Evolutionary conservation across 306 rosid species (phyloP), one percentile per base, ranked within the genome.

Genomic region (Malus fusca): DNA sequence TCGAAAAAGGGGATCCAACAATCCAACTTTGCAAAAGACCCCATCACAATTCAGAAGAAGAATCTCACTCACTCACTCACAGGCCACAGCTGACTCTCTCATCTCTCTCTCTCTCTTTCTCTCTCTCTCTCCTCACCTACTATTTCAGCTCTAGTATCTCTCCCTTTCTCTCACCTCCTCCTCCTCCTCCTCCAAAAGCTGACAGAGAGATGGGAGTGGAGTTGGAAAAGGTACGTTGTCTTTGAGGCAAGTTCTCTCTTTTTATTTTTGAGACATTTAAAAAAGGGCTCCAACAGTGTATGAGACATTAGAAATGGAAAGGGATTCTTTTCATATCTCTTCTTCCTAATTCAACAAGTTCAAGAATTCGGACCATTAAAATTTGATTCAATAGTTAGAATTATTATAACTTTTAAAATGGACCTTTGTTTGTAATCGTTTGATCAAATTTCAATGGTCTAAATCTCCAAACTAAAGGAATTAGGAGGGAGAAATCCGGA

Each of bases 1-100:
- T 85, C 88, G 83, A 84, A 84, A 89, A 87, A 89, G 85, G 82
- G 43, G 0, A 43, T 44, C 72, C 78, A 83, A 15, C 11, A n/a
- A n/a, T 22, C 55, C 43, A 40, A 8, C 43, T 40, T 42, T 42
- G 44, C 11, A 42, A 42, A 42, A 42, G 12, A 42, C 11, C 89
- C 75, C 67, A 80, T 86, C 84, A 89, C 76, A 63, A 33, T 0
- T 37, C 9, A 0, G 77, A 73, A 43, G 60, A 74, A 62, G 77
- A 73, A 23, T 59, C 68, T 60, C 66, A 19, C 63, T 64, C 43
- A 33, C 37, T 23, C 76, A 9, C 68, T 60, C 52, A 19, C 64
- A 37, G 42, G 9, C 30, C 44, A 11, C 43, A 17, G 68, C 43
- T 30, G 42, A 70, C 59, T 9, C 82, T 66, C 59, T 9, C 82